Conservation (phyloP, 2,329 filamentous ascomycete genomes). For the Trichoderma arundinaceum region DNA sequence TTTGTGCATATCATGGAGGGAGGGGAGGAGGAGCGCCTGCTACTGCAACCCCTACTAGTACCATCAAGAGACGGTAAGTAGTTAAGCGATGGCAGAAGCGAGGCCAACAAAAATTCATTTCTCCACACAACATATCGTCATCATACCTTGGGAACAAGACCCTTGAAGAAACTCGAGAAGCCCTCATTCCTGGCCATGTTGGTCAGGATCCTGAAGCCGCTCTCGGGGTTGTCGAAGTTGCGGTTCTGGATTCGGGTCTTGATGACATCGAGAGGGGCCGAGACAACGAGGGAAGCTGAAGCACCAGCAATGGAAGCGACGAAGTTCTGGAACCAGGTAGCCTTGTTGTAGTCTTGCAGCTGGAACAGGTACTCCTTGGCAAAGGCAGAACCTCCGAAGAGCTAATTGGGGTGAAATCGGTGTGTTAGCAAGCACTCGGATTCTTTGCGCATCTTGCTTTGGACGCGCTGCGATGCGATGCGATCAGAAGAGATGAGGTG, state of each 20-base stretch:
- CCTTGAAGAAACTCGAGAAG: slow-evolving; percentile 91
- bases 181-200: slow-evolving; percentile 96
- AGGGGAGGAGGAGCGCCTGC: background rate
- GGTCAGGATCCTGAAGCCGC: slow-evolving; percentile 85
- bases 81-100: slow-evolving; percentile 6
- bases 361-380: slow-evolving; percentile 96
- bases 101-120: background rate
- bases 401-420: slow-evolving; percentile 54
- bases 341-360: slow-evolving; percentile 93
- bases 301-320: slow-evolving; percentile 94
- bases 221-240: slow-evolving; percentile 98
- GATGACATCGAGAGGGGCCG: slow-evolving; percentile 95
- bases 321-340: slow-evolving; percentile 95
- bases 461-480: background rate
- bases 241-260: slow-evolving; percentile 98
- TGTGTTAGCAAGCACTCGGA: background rate
- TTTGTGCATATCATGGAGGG: background rate
- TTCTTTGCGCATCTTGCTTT: background rate
- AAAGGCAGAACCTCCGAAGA: slow-evolving; percentile 96
- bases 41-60: background rate
- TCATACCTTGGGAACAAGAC: slow-evolving; percentile 82
- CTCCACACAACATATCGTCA: background rate
- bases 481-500: background rate
- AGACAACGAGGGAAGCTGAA: slow-evolving; percentile 92
- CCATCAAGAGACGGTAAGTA: slow-evolving; percentile 6